Base-by-base conservation (phyloP, 202 grass and related monocot genomes). In the Miscanthus sacchariflorus region DNA sequence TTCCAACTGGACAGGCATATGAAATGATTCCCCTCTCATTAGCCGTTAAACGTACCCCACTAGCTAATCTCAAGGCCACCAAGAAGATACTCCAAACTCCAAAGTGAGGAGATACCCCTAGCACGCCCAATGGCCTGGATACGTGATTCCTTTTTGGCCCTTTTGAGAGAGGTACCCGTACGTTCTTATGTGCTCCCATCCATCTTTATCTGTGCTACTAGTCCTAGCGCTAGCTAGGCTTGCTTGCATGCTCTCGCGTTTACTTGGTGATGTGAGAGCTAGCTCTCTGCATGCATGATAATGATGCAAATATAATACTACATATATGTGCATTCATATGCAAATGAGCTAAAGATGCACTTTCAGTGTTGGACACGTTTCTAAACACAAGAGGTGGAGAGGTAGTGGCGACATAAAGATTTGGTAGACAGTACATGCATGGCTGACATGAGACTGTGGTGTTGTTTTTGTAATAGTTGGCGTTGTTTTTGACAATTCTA, bases 351-450 rank as follows among this genome's bases (percentile, higher is more conserved):
- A 36, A 77, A 72, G 68, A 2, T 73, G 45, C 33, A 67, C 74
- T 87, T 87, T 67, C 43, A 40, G 9, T 38, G 18, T 27, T 77
- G 87, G 89, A 93, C 89, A 87, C 80, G 89, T 91, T 87, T 93
- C 89, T 69, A 81, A 27, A 81, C 70, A 7, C 35, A 54, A 82
- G 83, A 84, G 72, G 92, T 18, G 2, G 39, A 83, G 56, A 69
- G 80, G 21, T 67, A 77, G 45, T 49, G 50, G 49, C 33, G 74
- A 76, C 56, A 50, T 82, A 79, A 81, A 77, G 77, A 88, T 50
- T 8, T 40, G 8, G 68, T 25, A 5, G 64, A 50, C 88, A 42
- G 52, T 88, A 50, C 81, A 74, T 76, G 72, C 81, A 74, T 76
- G 72, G 40, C 6, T 65, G 19, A 1, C 76, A 49, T 50, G 15